phyloP scores from a whole-genome alignment of 2,329 filamentous ascomycete species.

The Colletotrichum tropicicola region DNA sequence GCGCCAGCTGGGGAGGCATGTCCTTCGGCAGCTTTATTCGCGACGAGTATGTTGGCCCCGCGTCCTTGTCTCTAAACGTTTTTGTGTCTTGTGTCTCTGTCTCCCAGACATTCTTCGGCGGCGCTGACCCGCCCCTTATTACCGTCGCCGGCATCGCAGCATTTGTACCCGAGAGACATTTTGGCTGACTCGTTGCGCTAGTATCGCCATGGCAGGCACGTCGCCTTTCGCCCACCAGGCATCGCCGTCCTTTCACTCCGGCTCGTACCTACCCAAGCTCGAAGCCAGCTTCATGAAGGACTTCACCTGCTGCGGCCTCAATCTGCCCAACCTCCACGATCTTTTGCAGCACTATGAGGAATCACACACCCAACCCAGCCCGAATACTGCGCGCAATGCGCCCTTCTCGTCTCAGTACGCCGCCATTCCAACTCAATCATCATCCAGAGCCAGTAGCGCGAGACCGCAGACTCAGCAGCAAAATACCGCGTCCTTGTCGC shows the following conservation, averaged over 20 bases:
- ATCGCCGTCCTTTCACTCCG: conserved; percentile 96
- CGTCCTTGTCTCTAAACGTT: conserved; percentile 30
- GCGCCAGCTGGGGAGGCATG: conserved; percentile 97
- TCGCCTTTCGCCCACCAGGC: conserved; percentile 86
- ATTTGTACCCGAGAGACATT: not conserved
- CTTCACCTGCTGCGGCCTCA: conserved; percentile 93
- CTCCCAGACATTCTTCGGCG: not conserved
- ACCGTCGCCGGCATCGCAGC: not conserved
- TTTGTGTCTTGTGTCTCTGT: not conserved
- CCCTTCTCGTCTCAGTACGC: conserved; percentile 50
- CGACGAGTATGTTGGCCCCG: conserved; percentile 81
- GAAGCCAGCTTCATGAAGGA: conserved; percentile 98
- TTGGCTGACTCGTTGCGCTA: conserved; percentile 47
- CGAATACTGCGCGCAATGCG: conserved; percentile 50
- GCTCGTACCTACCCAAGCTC: conserved; percentile 94
- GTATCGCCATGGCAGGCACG: conserved; percentile 94
- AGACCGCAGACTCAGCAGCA: conserved; percentile 28
- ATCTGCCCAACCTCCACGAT: conserved; percentile 90
- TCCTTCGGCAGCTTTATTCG: conserved; percentile 97
- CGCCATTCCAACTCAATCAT: conserved; percentile 22
- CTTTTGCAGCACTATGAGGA: conserved; percentile 97
- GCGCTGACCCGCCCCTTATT: not conserved
- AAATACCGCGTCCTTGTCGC: conserved; percentile 25
- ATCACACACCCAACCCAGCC: conserved; percentile 79
- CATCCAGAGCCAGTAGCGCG: conserved; percentile 26